phyloP scores from a whole-genome alignment of 2,329 filamentous ascomycete genomes.

The Lachnellula occidentalis region DNA sequence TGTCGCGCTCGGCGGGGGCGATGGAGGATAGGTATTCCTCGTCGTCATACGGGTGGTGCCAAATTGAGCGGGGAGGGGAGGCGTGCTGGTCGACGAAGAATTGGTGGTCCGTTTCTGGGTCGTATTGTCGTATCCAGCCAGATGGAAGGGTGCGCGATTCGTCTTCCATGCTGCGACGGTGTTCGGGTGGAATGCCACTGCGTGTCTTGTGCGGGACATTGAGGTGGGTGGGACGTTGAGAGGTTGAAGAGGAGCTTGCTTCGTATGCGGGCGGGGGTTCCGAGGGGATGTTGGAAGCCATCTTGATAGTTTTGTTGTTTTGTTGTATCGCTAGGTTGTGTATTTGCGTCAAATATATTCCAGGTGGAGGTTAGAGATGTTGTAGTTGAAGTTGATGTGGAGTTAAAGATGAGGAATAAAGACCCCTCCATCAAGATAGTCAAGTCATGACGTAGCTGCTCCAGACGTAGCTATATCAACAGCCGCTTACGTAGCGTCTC shows the following conservation, averaged over 20 bases:
- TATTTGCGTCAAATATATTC: too few relatives aligned
- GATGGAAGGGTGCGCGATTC: constrained; percentile 47
- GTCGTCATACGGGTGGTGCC: constrained; percentile 58
- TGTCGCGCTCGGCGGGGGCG: constrained; percentile 42
- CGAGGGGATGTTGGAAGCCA: constrained; percentile 5
- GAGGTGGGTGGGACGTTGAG: constrained; percentile 18
- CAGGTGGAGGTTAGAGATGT: too few relatives aligned
- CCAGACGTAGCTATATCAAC: too few relatives aligned
- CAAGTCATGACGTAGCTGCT: too few relatives aligned
- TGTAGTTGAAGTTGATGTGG: too few relatives aligned
- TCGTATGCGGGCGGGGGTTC: constrained; percentile 35
- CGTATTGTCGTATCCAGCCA: constrained; percentile 54
- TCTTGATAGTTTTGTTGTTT: background rate
- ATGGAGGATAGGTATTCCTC: constrained; percentile 46
- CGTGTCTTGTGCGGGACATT: constrained; percentile 31
- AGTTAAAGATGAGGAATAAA: too few relatives aligned
- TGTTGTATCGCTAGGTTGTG: background rate
- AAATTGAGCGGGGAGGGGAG: constrained; percentile 51
- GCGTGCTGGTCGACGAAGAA: constrained; percentile 57
- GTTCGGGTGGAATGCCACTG: constrained; percentile 48
- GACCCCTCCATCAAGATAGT: too few relatives aligned
- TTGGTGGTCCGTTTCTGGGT: constrained; percentile 48
- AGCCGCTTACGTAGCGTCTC: background rate
- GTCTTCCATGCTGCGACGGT: constrained; percentile 57
- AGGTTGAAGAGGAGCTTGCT: background rate